Conservation (phyloP, 768 basidiomycete genomes). For the Fistulinella prunicolor region DNA sequence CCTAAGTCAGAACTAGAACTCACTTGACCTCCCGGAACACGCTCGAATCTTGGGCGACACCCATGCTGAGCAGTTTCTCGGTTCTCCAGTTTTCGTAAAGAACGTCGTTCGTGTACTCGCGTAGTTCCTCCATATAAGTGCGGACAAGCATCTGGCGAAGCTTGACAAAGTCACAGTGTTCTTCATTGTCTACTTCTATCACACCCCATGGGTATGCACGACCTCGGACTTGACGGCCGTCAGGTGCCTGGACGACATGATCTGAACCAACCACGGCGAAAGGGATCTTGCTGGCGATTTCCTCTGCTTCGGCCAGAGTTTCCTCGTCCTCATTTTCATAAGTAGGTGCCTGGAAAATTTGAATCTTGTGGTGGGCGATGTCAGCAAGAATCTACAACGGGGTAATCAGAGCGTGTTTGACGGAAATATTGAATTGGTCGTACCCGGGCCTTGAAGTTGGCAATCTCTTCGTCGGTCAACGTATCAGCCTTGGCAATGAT, state of each 20-base stretch:
- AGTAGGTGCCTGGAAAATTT: conserved; percentile 96
- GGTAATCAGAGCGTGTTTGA: not conserved
- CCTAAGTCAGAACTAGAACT: conserved; percentile 29
- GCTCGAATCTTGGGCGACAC: conserved; percentile 93
- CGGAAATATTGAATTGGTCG: conserved; percentile 16
- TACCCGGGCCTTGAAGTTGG: conserved; percentile 90
- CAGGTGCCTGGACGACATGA: conserved; percentile 71
- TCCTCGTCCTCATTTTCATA: conserved; percentile 99
- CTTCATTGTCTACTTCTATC: conserved; percentile 98
- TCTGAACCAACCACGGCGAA: conserved; percentile 98
- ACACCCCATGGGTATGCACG: conserved; percentile 98
- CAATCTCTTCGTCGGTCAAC: conserved; percentile 93
- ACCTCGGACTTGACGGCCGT: conserved; percentile 91
- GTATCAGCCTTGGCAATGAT: conserved; percentile 99
- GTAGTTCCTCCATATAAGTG: conserved; percentile 98
- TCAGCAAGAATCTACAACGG: conserved; percentile 76
- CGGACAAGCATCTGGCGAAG: conserved; percentile 98
- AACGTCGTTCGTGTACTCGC: conserved; percentile 94
- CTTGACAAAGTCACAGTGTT: conserved; percentile 99
- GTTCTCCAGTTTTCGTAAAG: conserved; percentile 99
- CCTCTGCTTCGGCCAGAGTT: conserved; percentile 94
- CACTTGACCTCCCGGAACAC: conserved; percentile 99
- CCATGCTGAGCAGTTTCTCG: conserved; percentile 95
- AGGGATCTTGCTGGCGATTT: conserved; percentile 97
- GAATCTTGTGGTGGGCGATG: conserved; percentile 92